Evolutionary conservation across 306 rosid species (phyloP).

Genomic region (Prunus mume): DNA sequence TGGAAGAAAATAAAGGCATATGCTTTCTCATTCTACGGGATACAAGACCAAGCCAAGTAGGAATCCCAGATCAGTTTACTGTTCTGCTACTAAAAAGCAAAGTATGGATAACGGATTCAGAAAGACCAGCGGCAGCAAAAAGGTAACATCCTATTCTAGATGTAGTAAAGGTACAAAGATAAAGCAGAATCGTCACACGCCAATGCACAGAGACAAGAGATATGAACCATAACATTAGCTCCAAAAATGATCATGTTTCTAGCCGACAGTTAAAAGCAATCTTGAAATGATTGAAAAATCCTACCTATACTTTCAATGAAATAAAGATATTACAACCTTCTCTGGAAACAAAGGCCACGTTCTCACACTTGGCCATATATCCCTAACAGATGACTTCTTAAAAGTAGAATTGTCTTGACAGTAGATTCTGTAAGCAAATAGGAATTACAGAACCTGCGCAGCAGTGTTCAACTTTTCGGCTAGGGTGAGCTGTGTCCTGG

Average conservation of each 20-base stretch:
- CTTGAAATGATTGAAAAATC: slow-evolving; percentile 5
- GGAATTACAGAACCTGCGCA: slow-evolving; percentile 74
- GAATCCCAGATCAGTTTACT: not conserved
- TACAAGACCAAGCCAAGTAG: not conserved
- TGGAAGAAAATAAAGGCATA: no score
- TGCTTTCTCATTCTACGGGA: no score
- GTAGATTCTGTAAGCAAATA: not conserved
- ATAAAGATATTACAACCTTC: slow-evolving; percentile 22
- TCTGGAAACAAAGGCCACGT: not conserved
- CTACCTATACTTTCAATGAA: slow-evolving; percentile 28
- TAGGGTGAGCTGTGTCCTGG: slow-evolving; percentile 78
- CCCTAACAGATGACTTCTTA: not conserved
- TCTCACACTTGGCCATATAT: slow-evolving; percentile 13
- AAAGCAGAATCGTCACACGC: not conserved
- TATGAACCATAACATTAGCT: not conserved
- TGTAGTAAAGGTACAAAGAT: not conserved
- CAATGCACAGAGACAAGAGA: not conserved
- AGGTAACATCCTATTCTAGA: not conserved
- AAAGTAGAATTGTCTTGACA: slow-evolving; percentile 5
- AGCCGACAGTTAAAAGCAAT: slow-evolving; percentile 4
- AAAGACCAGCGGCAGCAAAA: no score
- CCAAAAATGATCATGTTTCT: slow-evolving; percentile 13
- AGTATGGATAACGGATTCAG: no score
- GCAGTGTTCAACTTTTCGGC: slow-evolving; percentile 96
- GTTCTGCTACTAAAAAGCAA: no score